Conservation (phyloP, 257 asterid species). For the Solanum pimpinellifolium region DNA sequence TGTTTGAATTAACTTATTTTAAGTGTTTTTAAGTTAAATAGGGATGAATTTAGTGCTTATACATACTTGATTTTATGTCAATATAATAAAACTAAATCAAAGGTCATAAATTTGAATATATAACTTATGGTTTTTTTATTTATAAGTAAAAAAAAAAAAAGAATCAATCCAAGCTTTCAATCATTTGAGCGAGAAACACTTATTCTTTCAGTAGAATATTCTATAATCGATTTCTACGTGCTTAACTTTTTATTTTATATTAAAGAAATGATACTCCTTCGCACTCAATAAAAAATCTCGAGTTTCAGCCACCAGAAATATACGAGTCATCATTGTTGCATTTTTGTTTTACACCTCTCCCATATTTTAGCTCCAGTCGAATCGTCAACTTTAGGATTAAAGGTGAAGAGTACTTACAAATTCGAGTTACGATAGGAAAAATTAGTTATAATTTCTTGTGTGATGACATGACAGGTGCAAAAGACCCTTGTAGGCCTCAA, state of each 20-base stretch:
- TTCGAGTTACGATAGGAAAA: accelerated
- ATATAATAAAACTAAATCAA: no score
- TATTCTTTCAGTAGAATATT: no score
- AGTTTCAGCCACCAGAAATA: not conserved
- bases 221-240: not conserved
- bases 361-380: not conserved
- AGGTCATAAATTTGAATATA: not conserved
- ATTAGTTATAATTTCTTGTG: not conserved
- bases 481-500: not conserved
- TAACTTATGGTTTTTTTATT: accelerated
- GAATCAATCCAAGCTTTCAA: no score
- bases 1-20: not conserved
- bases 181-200: not conserved
- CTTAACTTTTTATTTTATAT: not conserved
- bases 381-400: not conserved
- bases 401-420: not conserved
- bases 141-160: not conserved
- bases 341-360: not conserved
- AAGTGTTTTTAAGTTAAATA: not conserved
- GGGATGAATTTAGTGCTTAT: not conserved
- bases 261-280: not conserved
- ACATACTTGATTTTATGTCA: no score
- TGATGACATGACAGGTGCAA: not conserved
- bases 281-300: not conserved
- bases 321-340: accelerated